These are phyloP conservation scores for Endogone sp. DNA, from an alignment of 192 early-diverging fungal genomes.

Conservation along the genomic window DNA sequence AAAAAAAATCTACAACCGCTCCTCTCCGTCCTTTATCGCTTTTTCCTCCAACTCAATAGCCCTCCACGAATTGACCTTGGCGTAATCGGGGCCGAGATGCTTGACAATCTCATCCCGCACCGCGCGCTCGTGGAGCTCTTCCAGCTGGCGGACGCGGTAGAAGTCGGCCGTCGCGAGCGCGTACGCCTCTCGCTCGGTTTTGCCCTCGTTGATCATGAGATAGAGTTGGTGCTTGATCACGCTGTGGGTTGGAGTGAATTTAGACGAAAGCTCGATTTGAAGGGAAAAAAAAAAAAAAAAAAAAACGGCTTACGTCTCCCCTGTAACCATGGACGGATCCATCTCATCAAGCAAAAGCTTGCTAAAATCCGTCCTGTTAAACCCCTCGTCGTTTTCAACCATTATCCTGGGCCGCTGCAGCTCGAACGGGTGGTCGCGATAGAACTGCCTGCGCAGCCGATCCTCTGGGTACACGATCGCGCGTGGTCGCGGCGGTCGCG, in stretches of 20 bases:
- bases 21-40: background rate
- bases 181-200: constrained; percentile 78
- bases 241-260: constrained; percentile 34
- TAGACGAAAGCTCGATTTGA: background rate
- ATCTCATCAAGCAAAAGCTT: constrained; percentile 45
- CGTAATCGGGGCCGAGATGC: background rate
- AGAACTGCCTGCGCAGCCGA: constrained; percentile 78
- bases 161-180: constrained; percentile 73
- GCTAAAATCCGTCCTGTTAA: constrained; percentile 48
- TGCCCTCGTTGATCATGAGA: constrained; percentile 59
- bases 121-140: constrained; percentile 68
- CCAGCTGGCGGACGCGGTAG: constrained; percentile 70
- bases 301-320: constrained; percentile 72
- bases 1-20: background rate
- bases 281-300: background rate
- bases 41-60: background rate
- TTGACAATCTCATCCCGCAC: constrained; percentile 49
- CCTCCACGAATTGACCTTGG: background rate
- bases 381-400: constrained; percentile 59
- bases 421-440: constrained; percentile 92
- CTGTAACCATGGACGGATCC: constrained; percentile 56
- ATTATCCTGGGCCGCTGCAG: constrained; percentile 64
- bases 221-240: constrained; percentile 84
- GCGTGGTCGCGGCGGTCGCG: constrained; percentile 55
- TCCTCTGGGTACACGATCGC: constrained; percentile 90